Conservation (phyloP, 805 yeast species). For the Komagataella pseudopastoris region DNA sequence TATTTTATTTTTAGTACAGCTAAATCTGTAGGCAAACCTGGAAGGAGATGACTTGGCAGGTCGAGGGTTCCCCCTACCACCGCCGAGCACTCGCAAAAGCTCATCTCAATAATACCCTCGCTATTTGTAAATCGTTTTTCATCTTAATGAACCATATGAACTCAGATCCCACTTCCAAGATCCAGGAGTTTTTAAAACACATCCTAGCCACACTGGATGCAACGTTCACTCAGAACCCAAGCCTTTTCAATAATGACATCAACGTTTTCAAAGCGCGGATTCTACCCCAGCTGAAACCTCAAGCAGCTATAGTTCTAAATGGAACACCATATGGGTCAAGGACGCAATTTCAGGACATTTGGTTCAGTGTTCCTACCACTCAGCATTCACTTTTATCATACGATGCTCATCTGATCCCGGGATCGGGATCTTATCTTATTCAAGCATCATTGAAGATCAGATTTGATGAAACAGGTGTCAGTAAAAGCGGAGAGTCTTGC, state of each 20-base stretch:
- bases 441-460: conserved; percentile 42
- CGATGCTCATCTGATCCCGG: conserved; percentile 57
- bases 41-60: background rate
- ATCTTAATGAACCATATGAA: background rate
- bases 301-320: conserved; percentile 41
- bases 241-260: conserved; percentile 4
- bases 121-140: background rate
- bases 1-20: too few species aligned
- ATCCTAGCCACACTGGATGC: conserved; percentile 4
- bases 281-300: conserved; percentile 33
- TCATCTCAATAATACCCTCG: background rate
- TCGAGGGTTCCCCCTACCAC: background rate
- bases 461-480: conserved; percentile 66
- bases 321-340: conserved; percentile 44
- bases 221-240: conserved; percentile 1
- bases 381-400: conserved; percentile 51
- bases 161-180: background rate
- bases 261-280: conserved; percentile 9
- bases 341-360: conserved; percentile 38
- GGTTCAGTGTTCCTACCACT: conserved; percentile 44
- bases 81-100: background rate
- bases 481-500: conserved; percentile 51
- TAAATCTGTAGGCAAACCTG: background rate
- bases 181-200: conserved; percentile 5
- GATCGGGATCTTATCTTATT: conserved; percentile 34